Percentiles rank a stretch among this genome's conserved stretches.
These are phyloP conservation scores for Rhodotorula sp. DNA, from an alignment of 1,284 basidiomycete species.

Conservation along the genomic window DNA sequence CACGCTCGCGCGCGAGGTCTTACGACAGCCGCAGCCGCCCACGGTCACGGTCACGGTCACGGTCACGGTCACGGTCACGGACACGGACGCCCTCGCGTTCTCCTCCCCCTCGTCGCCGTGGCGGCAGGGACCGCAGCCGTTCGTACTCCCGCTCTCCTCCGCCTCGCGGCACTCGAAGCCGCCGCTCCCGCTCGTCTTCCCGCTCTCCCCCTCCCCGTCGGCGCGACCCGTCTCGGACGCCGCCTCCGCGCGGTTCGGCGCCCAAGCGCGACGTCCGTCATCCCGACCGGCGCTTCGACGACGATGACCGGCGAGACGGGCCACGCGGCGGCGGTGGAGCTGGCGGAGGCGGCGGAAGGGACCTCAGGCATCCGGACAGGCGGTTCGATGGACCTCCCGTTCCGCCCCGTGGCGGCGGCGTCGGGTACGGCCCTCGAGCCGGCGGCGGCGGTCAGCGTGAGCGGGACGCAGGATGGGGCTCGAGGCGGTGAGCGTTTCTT, in stretches of 20 bases:
- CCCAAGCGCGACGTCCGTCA: constrained; percentile 8
- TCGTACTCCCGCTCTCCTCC: constrained; percentile 41
- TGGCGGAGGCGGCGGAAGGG: background rate
- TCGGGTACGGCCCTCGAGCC: constrained; percentile 12
- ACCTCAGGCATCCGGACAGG: constrained; percentile 3
- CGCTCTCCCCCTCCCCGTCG: constrained; percentile 27
- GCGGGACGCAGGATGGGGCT: constrained; percentile 27
- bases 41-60: no score
- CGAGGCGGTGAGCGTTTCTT: constrained; percentile 13
- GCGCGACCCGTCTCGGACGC: background rate
- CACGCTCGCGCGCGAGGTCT: constrained; percentile 24
- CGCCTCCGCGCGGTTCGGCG: background rate
- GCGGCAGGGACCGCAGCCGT: constrained; percentile 44
- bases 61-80: no score
- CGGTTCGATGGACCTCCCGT: background rate
- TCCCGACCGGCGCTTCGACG: constrained; percentile 20
- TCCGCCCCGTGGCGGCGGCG: background rate
- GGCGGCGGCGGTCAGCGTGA: background rate
- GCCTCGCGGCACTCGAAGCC: constrained; percentile 17
- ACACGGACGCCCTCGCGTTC: constrained; percentile 41
- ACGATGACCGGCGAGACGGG: background rate
- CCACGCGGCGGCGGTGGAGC: background rate
- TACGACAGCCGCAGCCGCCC: constrained; percentile 45
- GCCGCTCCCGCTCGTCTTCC: constrained; percentile 7
- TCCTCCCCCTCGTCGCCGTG: constrained; percentile 16